Percentiles rank a stretch among this genome's conserved stretches.
Conservation (phyloP, 1,139 yeast genomes). For the Diutina sp. region DNA sequence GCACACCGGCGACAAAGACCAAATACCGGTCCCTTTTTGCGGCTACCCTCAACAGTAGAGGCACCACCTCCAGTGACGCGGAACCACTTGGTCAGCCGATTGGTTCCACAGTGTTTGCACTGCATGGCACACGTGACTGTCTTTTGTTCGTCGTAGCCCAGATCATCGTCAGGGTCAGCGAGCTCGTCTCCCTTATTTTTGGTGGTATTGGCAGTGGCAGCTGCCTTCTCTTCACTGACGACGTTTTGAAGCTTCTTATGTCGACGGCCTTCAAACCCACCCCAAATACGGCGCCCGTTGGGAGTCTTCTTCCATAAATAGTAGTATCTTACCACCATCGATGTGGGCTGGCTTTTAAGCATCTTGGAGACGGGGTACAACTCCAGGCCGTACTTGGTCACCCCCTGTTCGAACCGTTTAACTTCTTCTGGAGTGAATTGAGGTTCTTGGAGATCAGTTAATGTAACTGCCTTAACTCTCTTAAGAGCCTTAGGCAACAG, state of each 20-base stretch:
- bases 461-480: constrained; percentile 29
- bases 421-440: constrained; percentile 55
- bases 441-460: constrained; percentile 60
- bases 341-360: constrained; percentile 56
- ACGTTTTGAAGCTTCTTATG: constrained; percentile 35
- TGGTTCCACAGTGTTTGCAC: constrained; percentile 58
- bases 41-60: constrained; percentile 5
- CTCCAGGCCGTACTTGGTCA: constrained; percentile 66
- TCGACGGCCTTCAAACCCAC: constrained; percentile 57
- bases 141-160: constrained; percentile 47
- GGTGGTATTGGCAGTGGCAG: neutral
- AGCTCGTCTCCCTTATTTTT: constrained; percentile 16
- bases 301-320: constrained; percentile 86
- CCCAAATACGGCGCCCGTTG: constrained; percentile 72
- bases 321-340: constrained; percentile 75
- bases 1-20: constrained; percentile 86
- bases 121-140: constrained; percentile 21
- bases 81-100: constrained; percentile 50
- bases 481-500: constrained; percentile 34
- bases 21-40: constrained; percentile 15
- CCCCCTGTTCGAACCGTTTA: constrained; percentile 61
- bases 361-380: constrained; percentile 57
- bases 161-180: constrained; percentile 62
- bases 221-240: constrained; percentile 14
- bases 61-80: constrained; percentile 55